Percentiles rank a stretch among this genome's conserved stretches.
These are phyloP conservation scores for Pythium dissimile DNA, from an alignment of 352 stramenopile genomes.

Conservation along the genomic window DNA sequence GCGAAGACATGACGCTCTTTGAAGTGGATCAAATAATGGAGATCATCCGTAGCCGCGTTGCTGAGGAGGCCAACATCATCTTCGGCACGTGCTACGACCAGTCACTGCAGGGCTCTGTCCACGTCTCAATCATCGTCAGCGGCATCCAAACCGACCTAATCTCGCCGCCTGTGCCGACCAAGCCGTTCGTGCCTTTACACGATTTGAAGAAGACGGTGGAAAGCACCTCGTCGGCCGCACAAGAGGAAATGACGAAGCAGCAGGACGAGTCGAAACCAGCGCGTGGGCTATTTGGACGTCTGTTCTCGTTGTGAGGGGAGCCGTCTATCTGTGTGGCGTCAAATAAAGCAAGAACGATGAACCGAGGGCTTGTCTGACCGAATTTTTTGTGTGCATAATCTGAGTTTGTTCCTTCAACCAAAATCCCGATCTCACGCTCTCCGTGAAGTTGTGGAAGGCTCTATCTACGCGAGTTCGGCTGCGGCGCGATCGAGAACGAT, in stretches of 20 bases:
- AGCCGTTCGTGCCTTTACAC: conserved; percentile 39
- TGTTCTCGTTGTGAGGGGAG: conserved; percentile 61
- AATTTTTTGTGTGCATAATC: no score
- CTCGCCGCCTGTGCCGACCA: conserved; percentile 61
- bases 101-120: conserved; percentile 73
- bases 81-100: conserved; percentile 87
- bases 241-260: not conserved
- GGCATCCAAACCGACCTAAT: conserved; percentile 86
- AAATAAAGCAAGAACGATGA: not conserved
- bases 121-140: conserved; percentile 88
- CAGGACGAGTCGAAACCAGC: conserved; percentile 24
- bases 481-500: conserved; percentile 55
- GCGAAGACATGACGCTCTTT: conserved; percentile 91
- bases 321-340: not conserved
- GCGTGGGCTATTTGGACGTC: conserved; percentile 61
- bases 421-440: not conserved
- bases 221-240: not conserved
- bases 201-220: conserved; percentile 33
- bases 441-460: not conserved
- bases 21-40: conserved; percentile 91
- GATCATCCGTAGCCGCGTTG: conserved; percentile 75
- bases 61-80: conserved; percentile 87
- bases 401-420: no score
- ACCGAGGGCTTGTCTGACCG: not conserved
- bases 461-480: conserved; percentile 50